Conservation (phyloP, 2,329 filamentous ascomycete genomes). For the Onygenales sp. region DNA sequence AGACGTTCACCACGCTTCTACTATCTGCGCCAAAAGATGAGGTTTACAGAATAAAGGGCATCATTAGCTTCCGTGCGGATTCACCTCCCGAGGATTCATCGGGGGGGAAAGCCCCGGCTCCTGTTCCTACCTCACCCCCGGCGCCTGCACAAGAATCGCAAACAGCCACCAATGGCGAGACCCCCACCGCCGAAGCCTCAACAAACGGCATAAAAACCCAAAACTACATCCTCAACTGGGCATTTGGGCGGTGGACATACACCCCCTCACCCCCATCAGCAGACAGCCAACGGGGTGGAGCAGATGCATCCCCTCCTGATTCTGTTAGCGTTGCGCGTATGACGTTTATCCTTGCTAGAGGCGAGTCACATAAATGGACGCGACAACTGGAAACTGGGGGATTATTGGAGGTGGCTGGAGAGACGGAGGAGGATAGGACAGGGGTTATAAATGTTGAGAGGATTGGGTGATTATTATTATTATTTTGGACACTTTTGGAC, state of each 20-base stretch:
- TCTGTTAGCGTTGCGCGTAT: slow-evolving; percentile 26
- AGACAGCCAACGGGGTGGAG: slow-evolving; percentile 16
- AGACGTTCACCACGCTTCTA: slow-evolving; percentile 52
- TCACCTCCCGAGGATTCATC: slow-evolving; percentile 39
- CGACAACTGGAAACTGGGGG: slow-evolving; percentile 35
- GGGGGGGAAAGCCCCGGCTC: slow-evolving; percentile 32
- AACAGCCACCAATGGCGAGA: background rate
- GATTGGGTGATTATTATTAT: slow-evolving; percentile 12
- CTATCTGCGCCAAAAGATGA: slow-evolving; percentile 82
- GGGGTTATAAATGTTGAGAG: slow-evolving; percentile 25
- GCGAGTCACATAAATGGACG: slow-evolving; percentile 41
- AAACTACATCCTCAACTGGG: slow-evolving; percentile 94
- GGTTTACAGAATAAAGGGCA: slow-evolving; percentile 85
- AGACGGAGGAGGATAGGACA: background rate
- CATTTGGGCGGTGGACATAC: slow-evolving; percentile 91
- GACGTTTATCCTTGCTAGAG: slow-evolving; percentile 39
- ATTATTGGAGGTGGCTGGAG: slow-evolving; percentile 17
- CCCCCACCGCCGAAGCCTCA: too few relatives aligned
- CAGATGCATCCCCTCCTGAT: background rate
- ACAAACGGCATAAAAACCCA: slow-evolving; percentile 11
- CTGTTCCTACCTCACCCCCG: slow-evolving; percentile 5
- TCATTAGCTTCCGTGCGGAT: slow-evolving; percentile 38
- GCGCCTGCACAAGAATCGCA: background rate
- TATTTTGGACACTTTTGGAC: too few relatives aligned
- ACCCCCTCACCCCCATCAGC: slow-evolving; percentile 45